Percentiles rank a stretch among this genome's conserved stretches.
Evolutionary conservation across 148 eudicot genomes (phyloP).

Genomic region (Pouteria glomerata): DNA sequence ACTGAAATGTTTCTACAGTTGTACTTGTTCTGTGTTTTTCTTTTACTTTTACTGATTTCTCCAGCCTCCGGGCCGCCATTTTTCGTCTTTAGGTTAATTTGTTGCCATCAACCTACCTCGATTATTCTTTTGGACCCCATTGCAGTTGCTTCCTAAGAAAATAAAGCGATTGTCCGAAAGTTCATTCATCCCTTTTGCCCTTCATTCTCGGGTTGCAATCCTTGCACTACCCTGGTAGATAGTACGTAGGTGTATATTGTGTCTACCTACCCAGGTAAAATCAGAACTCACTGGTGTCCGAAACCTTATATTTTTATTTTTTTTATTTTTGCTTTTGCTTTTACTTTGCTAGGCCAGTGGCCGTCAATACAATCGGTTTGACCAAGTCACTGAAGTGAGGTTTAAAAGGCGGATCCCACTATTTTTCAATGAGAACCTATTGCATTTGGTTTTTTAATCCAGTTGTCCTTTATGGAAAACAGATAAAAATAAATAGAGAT

Average conservation of each 20-base stretch:
- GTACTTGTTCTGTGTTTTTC: constrained; percentile 27
- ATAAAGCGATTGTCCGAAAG: background rate
- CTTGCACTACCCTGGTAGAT: background rate
- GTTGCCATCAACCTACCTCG: background rate
- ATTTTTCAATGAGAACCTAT: background rate
- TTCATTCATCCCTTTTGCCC: background rate
- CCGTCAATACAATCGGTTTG: background rate
- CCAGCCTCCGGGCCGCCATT: constrained; percentile 34
- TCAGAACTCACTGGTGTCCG: background rate
- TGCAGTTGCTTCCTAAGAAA: background rate
- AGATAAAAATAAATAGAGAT: background rate
- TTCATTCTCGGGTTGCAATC: background rate
- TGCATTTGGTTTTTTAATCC: background rate
- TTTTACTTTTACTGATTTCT: constrained; percentile 29
- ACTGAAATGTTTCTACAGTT: constrained; percentile 18
- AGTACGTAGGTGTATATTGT: background rate
- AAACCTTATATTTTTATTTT: background rate
- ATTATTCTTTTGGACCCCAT: background rate
- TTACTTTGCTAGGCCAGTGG: background rate
- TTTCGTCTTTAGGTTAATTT: constrained; percentile 2
- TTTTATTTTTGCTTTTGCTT: background rate
- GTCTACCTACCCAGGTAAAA: background rate
- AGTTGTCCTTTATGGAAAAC: background rate
- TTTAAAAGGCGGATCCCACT: background rate
- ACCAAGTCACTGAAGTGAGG: background rate